Base-by-base conservation (phyloP, 2,329 filamentous ascomycete genomes). In the Fusarium metavorans region DNA sequence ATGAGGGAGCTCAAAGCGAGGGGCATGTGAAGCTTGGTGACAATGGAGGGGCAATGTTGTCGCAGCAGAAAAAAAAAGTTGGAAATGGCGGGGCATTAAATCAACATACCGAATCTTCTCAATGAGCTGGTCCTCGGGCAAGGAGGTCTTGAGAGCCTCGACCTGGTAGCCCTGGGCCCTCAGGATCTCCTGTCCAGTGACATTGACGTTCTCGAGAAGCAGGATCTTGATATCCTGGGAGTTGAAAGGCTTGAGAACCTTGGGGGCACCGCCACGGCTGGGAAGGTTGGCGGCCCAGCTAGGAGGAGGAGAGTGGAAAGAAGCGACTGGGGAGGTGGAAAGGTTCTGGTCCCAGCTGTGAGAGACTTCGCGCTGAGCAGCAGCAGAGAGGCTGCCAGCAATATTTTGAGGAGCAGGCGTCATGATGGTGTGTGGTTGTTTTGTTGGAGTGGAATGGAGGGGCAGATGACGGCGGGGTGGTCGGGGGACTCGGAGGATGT, bases 171-270 rank as follows among this genome's bases (percentile, higher is more conserved):
- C 97, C 84, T 99, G 95, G 66, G 87, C 88, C 67, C 86, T 90
- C 67, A 99, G 88, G 67, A 98, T 95, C 56, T 97, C 92, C 79
- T 92, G 90, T 16, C 97, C 97, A 27, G 95, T 94, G 84, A 94
- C 87, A 83, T 99, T 99, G 81, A 99, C 94, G 84, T 98, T 99
- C 83, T 99, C 97, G 35, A 99, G 87, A 20, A 99, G 89, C 67
- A 99, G 86, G 66, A 99, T 97, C 87, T 98, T 98, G 85, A 99
- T 95, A 81, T 98, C 96, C 81, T 96, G 92, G 25, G 95, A 97
- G 81, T 96, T 93, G 85, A 99, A 99, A 18, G 97, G 97, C 87
- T 98, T 98, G 77, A 99, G 87, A 77, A 93, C 93, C 85, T 98
- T 98, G 39, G 82, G 84, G 75, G 76, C 84, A 64, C 81, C 85